These are phyloP conservation scores for Blumeria hordei DNA, from an alignment of 2,329 filamentous ascomycete species.

Conservation along the genomic window DNA sequence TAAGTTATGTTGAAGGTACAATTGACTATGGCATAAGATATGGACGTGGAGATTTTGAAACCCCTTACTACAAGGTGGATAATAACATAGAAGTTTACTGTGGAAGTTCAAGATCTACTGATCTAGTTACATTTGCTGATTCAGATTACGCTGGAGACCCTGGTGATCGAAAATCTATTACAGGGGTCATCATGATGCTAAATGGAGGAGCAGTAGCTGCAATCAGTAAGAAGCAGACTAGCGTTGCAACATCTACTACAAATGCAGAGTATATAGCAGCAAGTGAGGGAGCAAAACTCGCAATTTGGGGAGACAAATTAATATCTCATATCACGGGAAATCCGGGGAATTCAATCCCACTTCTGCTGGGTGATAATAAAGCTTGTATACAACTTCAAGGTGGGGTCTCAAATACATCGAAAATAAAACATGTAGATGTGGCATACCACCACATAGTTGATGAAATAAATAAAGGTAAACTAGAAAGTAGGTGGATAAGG, in stretches of 20 bases:
- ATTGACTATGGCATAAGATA: not conserved
- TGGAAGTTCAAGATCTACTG: not conserved
- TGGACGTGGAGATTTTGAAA: not conserved
- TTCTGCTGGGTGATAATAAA: no score
- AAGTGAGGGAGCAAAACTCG: not conserved
- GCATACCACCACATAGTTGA: no score
- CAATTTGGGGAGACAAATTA: constrained; percentile 1
- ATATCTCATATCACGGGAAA: no score
- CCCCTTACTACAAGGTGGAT: not conserved
- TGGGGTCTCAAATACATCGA: no score
- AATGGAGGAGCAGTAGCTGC: not conserved
- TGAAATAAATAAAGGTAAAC: no score
- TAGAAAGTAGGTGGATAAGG: no score
- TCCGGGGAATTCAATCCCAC: no score
- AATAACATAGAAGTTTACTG: not conserved
- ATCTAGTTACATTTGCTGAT: not conserved
- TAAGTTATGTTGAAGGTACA: not conserved
- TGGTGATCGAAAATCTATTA: not conserved
- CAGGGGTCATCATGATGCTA: not conserved
- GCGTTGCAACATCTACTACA: not conserved
- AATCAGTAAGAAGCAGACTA: not conserved
- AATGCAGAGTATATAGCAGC: not conserved
- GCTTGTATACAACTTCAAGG: no score
- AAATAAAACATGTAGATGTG: no score
- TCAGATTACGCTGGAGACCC: no score